Conservation (phyloP, 139 green algal species). For the Asterochloris erici region DNA sequence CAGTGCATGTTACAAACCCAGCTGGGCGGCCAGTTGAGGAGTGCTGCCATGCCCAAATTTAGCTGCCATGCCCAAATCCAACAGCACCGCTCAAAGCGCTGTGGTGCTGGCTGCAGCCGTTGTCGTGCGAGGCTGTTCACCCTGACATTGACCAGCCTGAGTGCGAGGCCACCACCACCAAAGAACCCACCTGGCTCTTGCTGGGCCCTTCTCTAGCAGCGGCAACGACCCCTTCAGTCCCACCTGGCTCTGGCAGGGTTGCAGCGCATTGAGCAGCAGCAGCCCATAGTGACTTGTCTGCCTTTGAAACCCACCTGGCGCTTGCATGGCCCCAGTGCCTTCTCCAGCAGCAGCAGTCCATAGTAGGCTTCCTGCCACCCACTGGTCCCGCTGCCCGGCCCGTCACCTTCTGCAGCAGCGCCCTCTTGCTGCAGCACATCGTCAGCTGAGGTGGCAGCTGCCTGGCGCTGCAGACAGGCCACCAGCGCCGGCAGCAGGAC, state of each 20-base stretch:
- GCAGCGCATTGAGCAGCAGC: conserved; percentile 41
- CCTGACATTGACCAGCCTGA: no score
- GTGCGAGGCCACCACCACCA: no score
- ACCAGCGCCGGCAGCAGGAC: conserved; percentile 36
- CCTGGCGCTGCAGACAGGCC: conserved; percentile 18
- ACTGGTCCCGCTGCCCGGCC: background rate
- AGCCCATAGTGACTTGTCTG: conserved; percentile 75
- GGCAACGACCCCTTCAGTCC: no score
- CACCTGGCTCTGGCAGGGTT: background rate
- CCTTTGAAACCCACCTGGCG: background rate
- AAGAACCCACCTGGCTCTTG: background rate
- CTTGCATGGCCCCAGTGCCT: background rate
- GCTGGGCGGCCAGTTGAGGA: no score
- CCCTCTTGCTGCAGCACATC: conserved; percentile 18
- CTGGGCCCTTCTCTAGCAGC: conserved; percentile 51
- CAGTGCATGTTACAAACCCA: no score
- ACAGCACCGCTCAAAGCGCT: no score
- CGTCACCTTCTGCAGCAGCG: conserved; percentile 14
- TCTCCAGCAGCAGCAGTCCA: conserved; percentile 67
- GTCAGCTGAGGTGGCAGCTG: background rate
- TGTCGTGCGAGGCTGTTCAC: no score
- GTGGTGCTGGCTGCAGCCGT: no score
- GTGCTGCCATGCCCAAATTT: no score
- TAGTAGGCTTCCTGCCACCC: conserved; percentile 84
- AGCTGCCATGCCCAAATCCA: no score